Base-by-base conservation (phyloP, 2,329 filamentous ascomycete species). In the Alternaria sp. region DNA sequence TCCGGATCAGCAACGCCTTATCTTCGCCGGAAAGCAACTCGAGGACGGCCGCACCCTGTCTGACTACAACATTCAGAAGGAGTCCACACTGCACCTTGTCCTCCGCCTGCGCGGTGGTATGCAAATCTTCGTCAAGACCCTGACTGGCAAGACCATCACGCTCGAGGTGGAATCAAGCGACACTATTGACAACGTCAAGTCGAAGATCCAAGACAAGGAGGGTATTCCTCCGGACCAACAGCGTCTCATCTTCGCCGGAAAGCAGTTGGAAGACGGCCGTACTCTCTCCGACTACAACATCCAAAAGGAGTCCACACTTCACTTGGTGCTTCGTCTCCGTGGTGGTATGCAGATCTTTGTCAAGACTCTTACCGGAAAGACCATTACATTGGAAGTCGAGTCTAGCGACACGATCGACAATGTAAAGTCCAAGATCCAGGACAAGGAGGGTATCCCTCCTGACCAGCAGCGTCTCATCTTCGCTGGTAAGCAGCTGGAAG, bases 171-270 rank as follows among this genome's bases (percentile, higher is more conserved):
- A 89, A 78, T 87, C 85, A 16, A 92, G 89, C 1, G 93, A 97
- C 73, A 97, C 93, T 41, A 97, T 97, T 81, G 93, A 97, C 85
- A 97, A 97, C 65, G 94, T 97, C 40, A 97, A 97, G 89, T 89
- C 87, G 52, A 97, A 97, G 87, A 97, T 97, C 44, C 94, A 97
- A 81, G 94, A 97, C 77, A 97, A 97, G 88, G 94, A 97, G 82
- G 94, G 94, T 27, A 97, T 97, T 58, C 94, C 94, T 48, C 94
- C 94, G 11, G 94, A 97, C 78, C 94, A 98, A 82, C 94, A 97
- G 85, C 94, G 94, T 72, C 81, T 97, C 70, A 97, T 97, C 80
- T 97, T 97, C 71, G 94, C 94, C 45, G 94, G 94, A 59, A 97
- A 97, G 87, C 94, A 97, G 80, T 88, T 97, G 4, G 94, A 98